A percentile compares a stretch with the other conserved stretches of the same genome.
Conservation (phyloP, 2,329 filamentous ascomycete genomes). For the Apiospora sp. region DNA sequence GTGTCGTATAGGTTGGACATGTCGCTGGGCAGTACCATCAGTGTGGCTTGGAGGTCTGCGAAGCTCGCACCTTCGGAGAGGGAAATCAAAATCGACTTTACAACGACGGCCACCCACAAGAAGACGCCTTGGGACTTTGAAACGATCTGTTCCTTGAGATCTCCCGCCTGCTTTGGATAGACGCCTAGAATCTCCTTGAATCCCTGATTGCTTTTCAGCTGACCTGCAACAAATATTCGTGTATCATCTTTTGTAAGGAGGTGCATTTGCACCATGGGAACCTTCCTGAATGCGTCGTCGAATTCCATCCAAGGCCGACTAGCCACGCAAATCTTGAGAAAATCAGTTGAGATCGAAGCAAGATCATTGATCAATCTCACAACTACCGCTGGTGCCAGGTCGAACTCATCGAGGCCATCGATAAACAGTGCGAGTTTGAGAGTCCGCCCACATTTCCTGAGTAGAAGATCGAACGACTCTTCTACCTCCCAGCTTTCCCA, state of each 20-base stretch:
- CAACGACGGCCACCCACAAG: neutral
- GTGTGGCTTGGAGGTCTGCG: neutral
- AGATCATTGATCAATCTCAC: neutral
- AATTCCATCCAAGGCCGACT: neutral
- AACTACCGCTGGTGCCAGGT: neutral
- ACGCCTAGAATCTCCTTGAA: neutral
- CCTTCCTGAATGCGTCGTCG: neutral
- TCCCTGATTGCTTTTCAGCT: neutral
- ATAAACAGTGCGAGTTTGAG: slow-evolving; percentile 21
- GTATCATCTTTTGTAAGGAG: neutral
- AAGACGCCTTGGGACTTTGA: neutral
- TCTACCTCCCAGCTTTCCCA: neutral
- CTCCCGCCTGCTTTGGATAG: neutral
- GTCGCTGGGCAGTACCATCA: neutral
- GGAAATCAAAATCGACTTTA: neutral
- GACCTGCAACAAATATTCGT: neutral
- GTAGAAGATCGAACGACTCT: neutral
- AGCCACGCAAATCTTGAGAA: neutral
- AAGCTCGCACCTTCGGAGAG: neutral
- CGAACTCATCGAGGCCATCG: slow-evolving; percentile 24
- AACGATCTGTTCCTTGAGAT: neutral
- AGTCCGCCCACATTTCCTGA: neutral
- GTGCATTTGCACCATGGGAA: neutral
- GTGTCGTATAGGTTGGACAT: neutral
- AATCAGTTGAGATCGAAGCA: neutral